Percentiles rank a stretch among this genome's conserved stretches.
These are phyloP conservation scores for Pittosporum tobira DNA, from an alignment of 129 eudicot genomes.

Conservation along the genomic window DNA sequence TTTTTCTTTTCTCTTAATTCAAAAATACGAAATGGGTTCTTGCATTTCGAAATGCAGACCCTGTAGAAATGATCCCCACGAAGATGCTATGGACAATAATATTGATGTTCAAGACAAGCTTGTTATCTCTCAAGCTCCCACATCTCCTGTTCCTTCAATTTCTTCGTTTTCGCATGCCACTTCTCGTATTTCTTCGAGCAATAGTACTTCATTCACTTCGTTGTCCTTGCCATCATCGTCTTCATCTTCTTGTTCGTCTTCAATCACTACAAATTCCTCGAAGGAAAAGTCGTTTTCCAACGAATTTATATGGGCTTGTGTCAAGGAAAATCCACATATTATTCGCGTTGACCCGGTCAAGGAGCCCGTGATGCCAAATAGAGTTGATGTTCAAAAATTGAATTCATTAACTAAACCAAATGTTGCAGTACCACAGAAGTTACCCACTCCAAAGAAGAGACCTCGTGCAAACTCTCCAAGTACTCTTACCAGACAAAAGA, in stretches of 20 bases:
- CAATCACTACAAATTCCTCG: constrained; percentile 13
- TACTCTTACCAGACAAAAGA: constrained; percentile 42
- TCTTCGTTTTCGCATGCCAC: constrained; percentile 28
- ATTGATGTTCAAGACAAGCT: constrained; percentile 57
- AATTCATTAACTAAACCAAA: not conserved
- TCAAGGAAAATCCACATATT: constrained; percentile 43
- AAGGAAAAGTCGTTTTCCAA: constrained; percentile 49
- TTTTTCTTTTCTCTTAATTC: not conserved
- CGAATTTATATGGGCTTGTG: constrained; percentile 45
- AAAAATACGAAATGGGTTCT: constrained; percentile 43
- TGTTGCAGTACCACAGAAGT: constrained; percentile 17
- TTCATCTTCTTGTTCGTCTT: constrained; percentile 33
- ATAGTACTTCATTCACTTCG: constrained; percentile 2
- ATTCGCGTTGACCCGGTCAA: constrained; percentile 15
- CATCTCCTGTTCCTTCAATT: constrained; percentile 14
- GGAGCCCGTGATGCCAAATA: not conserved
- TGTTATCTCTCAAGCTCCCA: constrained; percentile 52
- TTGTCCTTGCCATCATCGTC: constrained; percentile 22
- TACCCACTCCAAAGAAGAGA: constrained; percentile 34
- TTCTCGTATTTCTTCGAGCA: no score
- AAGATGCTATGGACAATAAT: constrained; percentile 3
- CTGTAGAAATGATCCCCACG: constrained; percentile 15
- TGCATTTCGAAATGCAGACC: constrained; percentile 75
- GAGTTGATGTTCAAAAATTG: not conserved
- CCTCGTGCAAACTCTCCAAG: constrained; percentile 45